Conservation (phyloP, 768 basidiomycete species). For the Lentinula guzmanii region DNA sequence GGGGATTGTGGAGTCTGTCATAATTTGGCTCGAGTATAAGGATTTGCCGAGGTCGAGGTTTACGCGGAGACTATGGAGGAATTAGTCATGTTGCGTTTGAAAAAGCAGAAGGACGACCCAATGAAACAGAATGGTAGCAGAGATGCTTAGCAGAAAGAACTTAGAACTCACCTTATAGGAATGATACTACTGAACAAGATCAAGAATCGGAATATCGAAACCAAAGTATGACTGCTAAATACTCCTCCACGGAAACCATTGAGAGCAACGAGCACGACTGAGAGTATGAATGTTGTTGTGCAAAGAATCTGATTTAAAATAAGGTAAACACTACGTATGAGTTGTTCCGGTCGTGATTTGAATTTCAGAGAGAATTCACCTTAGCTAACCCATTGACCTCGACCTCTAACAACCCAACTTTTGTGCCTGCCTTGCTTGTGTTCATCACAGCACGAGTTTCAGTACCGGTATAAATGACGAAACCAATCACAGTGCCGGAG, state of each 20-base stretch:
- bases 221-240: conserved; percentile 41
- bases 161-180: conserved; percentile 83
- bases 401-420: conserved; percentile 84
- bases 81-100: neutral
- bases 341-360: neutral
- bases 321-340: neutral
- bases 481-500: conserved; percentile 87
- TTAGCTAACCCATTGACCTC: conserved; percentile 97
- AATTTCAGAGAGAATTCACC: conserved; percentile 31
- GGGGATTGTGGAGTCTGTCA: conserved; percentile 89
- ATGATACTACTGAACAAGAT: conserved; percentile 99
- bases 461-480: conserved; percentile 90
- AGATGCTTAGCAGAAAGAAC: neutral
- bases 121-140: no score
- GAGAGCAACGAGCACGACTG: conserved; percentile 85
- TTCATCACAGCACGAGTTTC: conserved; percentile 99
- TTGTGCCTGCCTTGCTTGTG: conserved; percentile 94
- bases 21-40: conserved; percentile 92
- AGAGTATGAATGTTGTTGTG: conserved; percentile 87
- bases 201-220: conserved; percentile 94
- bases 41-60: conserved; percentile 99
- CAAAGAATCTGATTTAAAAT: conserved; percentile 41
- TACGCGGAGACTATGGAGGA: conserved; percentile 73
- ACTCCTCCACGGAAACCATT: conserved; percentile 95
- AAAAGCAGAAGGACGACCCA: no score